Evolutionary conservation across 208 protist species (phyloP).

Genomic region (Angomonas ambiguus): DNA sequence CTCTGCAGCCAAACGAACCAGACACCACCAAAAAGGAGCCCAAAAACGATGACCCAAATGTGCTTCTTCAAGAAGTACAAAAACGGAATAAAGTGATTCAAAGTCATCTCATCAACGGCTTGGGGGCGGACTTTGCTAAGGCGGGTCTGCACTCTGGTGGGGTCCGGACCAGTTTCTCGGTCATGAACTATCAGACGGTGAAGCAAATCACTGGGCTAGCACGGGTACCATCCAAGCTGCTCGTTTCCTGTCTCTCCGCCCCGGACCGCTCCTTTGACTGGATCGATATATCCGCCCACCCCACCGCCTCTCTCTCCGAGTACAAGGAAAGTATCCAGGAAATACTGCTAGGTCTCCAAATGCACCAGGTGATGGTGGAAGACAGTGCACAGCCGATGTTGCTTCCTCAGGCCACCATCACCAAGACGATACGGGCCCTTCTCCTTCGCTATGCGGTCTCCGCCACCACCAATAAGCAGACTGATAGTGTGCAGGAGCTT

Average conservation of each 20-base stretch:
- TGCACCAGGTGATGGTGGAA: constrained; percentile 48
- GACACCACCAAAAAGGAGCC: neutral
- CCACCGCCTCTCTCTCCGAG: constrained; percentile 51
- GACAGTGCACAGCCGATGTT: constrained; percentile 57
- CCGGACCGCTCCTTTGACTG: constrained; percentile 35
- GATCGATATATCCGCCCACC: constrained; percentile 69
- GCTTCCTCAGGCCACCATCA: constrained; percentile 64
- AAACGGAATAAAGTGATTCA: constrained; percentile 39
- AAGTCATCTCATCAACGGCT: constrained; percentile 33
- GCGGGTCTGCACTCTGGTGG: constrained; percentile 44
- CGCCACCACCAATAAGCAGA: constrained; percentile 23
- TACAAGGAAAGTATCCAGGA: constrained; percentile 50
- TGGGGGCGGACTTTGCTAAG: constrained; percentile 47
- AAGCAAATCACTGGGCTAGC: constrained; percentile 52
- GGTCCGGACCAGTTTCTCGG: constrained; percentile 56
- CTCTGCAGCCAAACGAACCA: neutral
- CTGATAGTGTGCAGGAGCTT: constrained; percentile 68
- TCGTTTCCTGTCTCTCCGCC: constrained; percentile 44
- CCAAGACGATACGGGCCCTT: constrained; percentile 43
- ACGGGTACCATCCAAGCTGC: constrained; percentile 51
- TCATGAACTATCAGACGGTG: constrained; percentile 45
- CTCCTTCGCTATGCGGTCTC: constrained; percentile 68
- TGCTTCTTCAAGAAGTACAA: constrained; percentile 14
- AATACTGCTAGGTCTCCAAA: constrained; percentile 45
- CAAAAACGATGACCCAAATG: neutral